Evolutionary conservation across 345 rosid genomes (phyloP), one percentile per base, ranked within the genome.

Genomic region (Eucalyptus leucophloia): DNA sequence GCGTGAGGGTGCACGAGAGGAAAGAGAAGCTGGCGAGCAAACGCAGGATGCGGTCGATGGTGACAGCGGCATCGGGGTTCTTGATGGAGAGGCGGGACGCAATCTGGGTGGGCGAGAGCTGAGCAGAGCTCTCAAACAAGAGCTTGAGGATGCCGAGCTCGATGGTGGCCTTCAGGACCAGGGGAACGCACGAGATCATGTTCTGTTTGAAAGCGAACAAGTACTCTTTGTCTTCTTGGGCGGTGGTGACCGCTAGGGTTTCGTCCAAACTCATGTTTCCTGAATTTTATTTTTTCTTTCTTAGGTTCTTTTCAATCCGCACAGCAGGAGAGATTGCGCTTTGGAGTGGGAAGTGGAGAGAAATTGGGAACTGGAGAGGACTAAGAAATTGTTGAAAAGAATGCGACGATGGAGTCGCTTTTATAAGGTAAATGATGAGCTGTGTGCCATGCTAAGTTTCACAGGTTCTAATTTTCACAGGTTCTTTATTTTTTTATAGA

Each of bases 21-120:
- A 95, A 87, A 69, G 93, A 91, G 62, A 92, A 90, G 91, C 94
- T 91, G 8, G 93, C 95, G 34, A 94, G 90, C 26, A 94, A 88
- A 21, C 95, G 92, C 50, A 95, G 92, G 91, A 94, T 92, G 30
- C 93, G 92, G 44, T 95, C 96, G 8, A 95, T 85, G 60, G 93
- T 34, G 88, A 86, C 58, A 2, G 93, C 80, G 0, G 96, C 95
- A 3, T 91, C 91, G 0, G 94, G 92, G 56, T 93, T 93, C 53
- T 90, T 90, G 14, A 93, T 87, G 51, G 92, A 94, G 8, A 95
- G 91, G 15, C 30, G 34, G 53, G 90, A 89, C 6, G 93, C 93
- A 44, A 94, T 92, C 86, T 94, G 90, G 4, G 91, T 87, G 4
- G 93, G 88, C 34, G 96, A 93, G 54, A 95, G 92, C 51, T 87